Evolutionary conservation across 2,329 filamentous ascomycete species (phyloP).

Genomic region (Didymella pomorum): DNA sequence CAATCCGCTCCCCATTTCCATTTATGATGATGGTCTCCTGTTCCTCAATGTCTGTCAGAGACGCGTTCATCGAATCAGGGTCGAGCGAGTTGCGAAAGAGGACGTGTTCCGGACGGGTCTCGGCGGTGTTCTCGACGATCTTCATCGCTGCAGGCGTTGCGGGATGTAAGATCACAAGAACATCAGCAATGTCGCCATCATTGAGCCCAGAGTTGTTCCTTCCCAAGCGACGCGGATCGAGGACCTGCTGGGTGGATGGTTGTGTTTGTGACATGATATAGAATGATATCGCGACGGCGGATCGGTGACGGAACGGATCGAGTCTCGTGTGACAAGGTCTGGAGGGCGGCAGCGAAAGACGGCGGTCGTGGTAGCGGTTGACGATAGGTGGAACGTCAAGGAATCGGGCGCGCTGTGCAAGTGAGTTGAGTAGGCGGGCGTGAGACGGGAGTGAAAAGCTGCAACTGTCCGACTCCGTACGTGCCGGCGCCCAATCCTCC

Average conservation of each 20-base stretch:
- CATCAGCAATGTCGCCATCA: constrained; percentile 84
- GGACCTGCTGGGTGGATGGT: constrained; percentile 76
- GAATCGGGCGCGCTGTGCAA: constrained; percentile 15
- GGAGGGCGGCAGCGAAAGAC: background rate
- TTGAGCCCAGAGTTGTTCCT: constrained; percentile 83
- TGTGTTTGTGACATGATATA: constrained; percentile 55
- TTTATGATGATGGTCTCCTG: constrained; percentile 61
- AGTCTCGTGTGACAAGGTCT: background rate
- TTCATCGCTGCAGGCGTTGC: constrained; percentile 74
- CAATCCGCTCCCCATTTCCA: constrained; percentile 30
- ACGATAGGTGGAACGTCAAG: constrained; percentile 4
- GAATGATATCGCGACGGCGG: background rate
- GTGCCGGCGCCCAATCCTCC: background rate
- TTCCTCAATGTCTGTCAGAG: constrained; percentile 50
- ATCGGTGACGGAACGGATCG: background rate
- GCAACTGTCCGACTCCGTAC: background rate
- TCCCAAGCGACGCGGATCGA: constrained; percentile 81
- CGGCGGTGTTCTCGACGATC: constrained; percentile 69
- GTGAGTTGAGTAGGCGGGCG: background rate
- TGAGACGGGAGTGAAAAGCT: constrained; percentile 5
- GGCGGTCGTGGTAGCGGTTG: constrained; percentile 12
- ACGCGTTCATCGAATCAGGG: constrained; percentile 43
- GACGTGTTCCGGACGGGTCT: constrained; percentile 65
- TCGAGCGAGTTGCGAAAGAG: constrained; percentile 57
- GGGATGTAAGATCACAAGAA: constrained; percentile 87